phyloP scores from a whole-genome alignment of 495 filamentous ascomycete species.

The Penicillium canescens region DNA sequence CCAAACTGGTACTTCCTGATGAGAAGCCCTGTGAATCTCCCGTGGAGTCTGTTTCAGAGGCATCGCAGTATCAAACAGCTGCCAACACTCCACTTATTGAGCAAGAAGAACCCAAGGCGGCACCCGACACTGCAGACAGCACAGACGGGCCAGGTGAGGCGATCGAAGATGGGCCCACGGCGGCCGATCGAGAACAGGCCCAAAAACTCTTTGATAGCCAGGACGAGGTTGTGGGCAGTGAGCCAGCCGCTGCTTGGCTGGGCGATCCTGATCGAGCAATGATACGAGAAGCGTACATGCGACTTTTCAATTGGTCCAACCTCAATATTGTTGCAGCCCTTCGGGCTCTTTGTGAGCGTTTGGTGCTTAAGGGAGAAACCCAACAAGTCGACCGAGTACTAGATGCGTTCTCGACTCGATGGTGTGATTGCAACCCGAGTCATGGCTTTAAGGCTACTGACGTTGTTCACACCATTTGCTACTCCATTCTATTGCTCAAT shows the following conservation, averaged over 20 bases:
- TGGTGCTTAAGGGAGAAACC: slow-evolving; percentile 89
- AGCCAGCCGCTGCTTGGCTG: slow-evolving; percentile 84
- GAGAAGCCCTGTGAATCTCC: slow-evolving; percentile 27
- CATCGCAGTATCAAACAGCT: slow-evolving; percentile 50
- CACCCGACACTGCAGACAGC: slow-evolving; percentile 18
- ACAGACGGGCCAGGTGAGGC: slow-evolving; percentile 24
- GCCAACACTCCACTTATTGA: slow-evolving; percentile 41
- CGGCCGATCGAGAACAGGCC: slow-evolving; percentile 67
- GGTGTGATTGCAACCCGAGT: slow-evolving; percentile 92
- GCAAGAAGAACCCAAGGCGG: slow-evolving; percentile 28
- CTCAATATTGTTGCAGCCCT: slow-evolving; percentile 79
- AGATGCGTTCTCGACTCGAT: slow-evolving; percentile 80
- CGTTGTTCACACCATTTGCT: slow-evolving; percentile 96
- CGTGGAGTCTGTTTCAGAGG: slow-evolving; percentile 39
- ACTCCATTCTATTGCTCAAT: slow-evolving; percentile 92
- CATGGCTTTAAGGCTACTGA: slow-evolving; percentile 92
- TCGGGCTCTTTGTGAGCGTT: slow-evolving; percentile 74
- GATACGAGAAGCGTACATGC: slow-evolving; percentile 83
- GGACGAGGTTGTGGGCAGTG: slow-evolving; percentile 73
- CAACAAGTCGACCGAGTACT: slow-evolving; percentile 96
- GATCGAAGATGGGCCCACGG: slow-evolving; percentile 44
- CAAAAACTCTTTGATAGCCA: slow-evolving; percentile 83
- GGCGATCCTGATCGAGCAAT: slow-evolving; percentile 68
- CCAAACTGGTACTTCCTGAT: slow-evolving; percentile 20
- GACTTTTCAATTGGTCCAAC: slow-evolving; percentile 82